Percentiles rank a stretch among this genome's conserved stretches.
Evolutionary conservation across 495 filamentous ascomycete species (phyloP).

Genomic region (Xylaria castorea): DNA sequence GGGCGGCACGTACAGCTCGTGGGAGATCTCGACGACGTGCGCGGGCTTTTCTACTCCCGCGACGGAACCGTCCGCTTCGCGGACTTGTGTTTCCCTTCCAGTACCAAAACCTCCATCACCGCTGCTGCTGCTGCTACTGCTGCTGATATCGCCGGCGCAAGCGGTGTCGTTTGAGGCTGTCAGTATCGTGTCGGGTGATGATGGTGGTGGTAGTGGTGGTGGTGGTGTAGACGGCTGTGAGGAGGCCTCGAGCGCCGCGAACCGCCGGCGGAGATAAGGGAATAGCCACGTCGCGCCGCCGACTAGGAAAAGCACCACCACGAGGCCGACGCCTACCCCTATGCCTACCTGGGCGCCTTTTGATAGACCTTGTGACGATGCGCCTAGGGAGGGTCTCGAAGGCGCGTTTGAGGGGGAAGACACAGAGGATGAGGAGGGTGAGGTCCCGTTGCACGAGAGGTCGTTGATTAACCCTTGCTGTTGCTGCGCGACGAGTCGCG

Average conservation of each 20-base stretch:
- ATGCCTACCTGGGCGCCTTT: background rate
- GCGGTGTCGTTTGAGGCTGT: no score
- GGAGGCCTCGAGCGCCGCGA: background rate
- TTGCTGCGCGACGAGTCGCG: background rate
- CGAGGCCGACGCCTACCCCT: background rate
- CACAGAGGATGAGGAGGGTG: background rate
- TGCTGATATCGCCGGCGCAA: no score
- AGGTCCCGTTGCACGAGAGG: slow-evolving; percentile 1
- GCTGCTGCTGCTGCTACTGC: no score
- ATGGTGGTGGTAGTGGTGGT: background rate
- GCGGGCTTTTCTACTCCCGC: background rate
- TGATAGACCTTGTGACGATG: background rate
- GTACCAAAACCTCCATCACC: background rate
- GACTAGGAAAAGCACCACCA: background rate
- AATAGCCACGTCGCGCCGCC: background rate
- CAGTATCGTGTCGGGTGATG: no score
- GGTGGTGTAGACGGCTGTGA: no score
- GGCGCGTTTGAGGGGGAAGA: background rate
- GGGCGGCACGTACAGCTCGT: background rate
- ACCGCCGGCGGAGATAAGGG: background rate
- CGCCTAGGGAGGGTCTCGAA: no score
- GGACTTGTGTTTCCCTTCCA: background rate
- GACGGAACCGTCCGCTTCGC: background rate
- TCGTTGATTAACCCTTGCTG: slow-evolving; percentile 4
- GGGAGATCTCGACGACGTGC: background rate